phyloP scores from a whole-genome alignment of 495 filamentous ascomycete species.

The Rhizodiscina lignyota region DNA sequence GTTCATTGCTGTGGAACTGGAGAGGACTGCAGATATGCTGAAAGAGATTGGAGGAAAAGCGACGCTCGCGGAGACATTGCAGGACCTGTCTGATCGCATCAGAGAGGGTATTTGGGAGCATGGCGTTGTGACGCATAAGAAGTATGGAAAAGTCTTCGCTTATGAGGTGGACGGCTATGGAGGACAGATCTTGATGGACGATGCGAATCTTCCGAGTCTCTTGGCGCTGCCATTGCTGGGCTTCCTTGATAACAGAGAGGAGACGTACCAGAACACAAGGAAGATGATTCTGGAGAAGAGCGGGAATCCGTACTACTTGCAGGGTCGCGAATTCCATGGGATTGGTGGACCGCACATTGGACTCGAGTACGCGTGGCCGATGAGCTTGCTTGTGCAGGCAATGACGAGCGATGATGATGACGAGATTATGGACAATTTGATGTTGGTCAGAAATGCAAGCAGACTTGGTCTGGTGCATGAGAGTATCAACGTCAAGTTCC shows the following conservation, averaged over 20 bases:
- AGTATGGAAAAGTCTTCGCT: constrained; percentile 80
- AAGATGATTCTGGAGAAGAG: constrained; percentile 68
- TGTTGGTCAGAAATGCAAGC: constrained; percentile 56
- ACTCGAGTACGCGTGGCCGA: constrained; percentile 85
- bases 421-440: constrained; percentile 58
- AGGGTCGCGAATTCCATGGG: constrained; percentile 62
- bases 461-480: constrained; percentile 77
- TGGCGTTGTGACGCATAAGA: constrained; percentile 71
- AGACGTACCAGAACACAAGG: constrained; percentile 75
- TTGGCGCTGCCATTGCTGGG: constrained; percentile 77
- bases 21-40: constrained; percentile 55
- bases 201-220: constrained; percentile 87
- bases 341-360: constrained; percentile 84
- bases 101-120: constrained; percentile 68
- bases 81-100: constrained; percentile 49
- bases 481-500: constrained; percentile 67
- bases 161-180: constrained; percentile 97
- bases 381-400: constrained; percentile 80
- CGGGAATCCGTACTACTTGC: constrained; percentile 82
- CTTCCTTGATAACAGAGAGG: constrained; percentile 50
- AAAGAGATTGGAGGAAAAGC: constrained; percentile 30
- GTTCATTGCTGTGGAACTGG: constrained; percentile 84
- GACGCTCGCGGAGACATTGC: constrained; percentile 32
- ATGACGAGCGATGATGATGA: constrained; percentile 77
- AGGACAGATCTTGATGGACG: constrained; percentile 84